A percentile compares a stretch with the other conserved stretches of the same genome.
phyloP scores from a whole-genome alignment of 768 basidiomycete genomes.

The Boletales sp. region DNA sequence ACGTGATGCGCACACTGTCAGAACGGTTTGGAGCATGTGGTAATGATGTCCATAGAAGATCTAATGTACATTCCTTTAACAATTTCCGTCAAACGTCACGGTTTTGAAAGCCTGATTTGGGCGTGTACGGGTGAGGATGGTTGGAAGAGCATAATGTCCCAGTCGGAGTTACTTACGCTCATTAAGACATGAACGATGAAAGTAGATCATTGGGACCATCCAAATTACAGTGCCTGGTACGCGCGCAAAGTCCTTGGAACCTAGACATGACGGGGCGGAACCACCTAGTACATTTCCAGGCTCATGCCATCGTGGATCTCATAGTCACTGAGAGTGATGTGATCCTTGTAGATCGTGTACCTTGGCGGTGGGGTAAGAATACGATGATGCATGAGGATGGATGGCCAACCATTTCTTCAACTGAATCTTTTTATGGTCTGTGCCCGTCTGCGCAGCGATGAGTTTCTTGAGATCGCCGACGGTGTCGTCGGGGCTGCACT shows the following conservation, averaged over 20 bases:
- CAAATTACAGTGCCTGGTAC: constrained; percentile 10
- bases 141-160: constrained; percentile 12
- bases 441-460: constrained; percentile 95
- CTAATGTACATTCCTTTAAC: too few species aligned
- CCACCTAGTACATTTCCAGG: constrained; percentile 78
- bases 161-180: constrained; percentile 6
- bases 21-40: too few species aligned
- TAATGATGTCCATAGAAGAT: too few species aligned
- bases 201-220: not conserved
- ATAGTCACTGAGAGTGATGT: constrained; percentile 89
- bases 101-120: too few species aligned
- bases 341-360: constrained; percentile 96
- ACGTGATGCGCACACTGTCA: too few species aligned
- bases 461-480: constrained; percentile 97
- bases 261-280: not conserved
- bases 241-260: constrained; percentile 6
- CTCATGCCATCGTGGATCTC: constrained; percentile 94
- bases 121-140: not conserved
- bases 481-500: constrained; percentile 93
- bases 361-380: constrained; percentile 36
- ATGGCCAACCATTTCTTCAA: constrained; percentile 90
- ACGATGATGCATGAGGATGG: not conserved
- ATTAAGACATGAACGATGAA: too few species aligned
- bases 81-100: too few species aligned
- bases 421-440: constrained; percentile 78